A percentile compares a stretch with the other conserved stretches of the same genome.
Conservation (phyloP, 2,329 filamentous ascomycete genomes). For the Allantophomopsis cytisporea region DNA sequence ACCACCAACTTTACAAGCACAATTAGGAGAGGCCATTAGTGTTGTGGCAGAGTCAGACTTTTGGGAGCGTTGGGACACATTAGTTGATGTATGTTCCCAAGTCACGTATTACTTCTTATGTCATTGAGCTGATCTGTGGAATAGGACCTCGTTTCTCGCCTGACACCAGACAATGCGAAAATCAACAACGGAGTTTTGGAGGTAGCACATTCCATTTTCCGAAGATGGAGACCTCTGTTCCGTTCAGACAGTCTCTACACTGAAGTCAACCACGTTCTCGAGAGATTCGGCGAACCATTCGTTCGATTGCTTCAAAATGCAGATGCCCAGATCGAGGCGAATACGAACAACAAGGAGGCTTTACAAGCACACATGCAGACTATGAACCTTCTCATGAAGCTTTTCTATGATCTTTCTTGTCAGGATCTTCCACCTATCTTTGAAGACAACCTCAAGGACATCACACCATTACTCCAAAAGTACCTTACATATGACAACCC, state of each 20-base stretch:
- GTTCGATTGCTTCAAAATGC: slow-evolving; percentile 64
- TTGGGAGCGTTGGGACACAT: slow-evolving; percentile 90
- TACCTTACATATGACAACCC: slow-evolving; percentile 84
- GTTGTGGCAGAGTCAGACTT: slow-evolving; percentile 97
- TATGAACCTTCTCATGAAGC: slow-evolving; percentile 77
- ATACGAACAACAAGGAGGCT: slow-evolving; percentile 59
- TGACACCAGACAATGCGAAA: slow-evolving; percentile 68
- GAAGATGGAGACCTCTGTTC: slow-evolving; percentile 88
- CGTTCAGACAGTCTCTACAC: slow-evolving; percentile 84
- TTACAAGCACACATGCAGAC: slow-evolving; percentile 73
- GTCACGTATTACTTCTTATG: neutral
- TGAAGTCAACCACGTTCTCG: slow-evolving; percentile 92
- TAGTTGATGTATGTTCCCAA: slow-evolving; percentile 55
- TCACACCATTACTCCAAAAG: slow-evolving; percentile 75
- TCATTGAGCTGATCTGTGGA: neutral
- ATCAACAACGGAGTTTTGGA: slow-evolving; percentile 91
- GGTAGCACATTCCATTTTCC: slow-evolving; percentile 97
- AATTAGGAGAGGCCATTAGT: slow-evolving; percentile 93
- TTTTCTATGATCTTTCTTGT: slow-evolving; percentile 93
- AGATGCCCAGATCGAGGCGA: slow-evolving; percentile 59
- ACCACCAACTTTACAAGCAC: slow-evolving; percentile 75
- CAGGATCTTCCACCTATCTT: slow-evolving; percentile 93
- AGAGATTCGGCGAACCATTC: slow-evolving; percentile 73
- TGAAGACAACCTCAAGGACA: slow-evolving; percentile 70
- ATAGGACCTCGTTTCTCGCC: slow-evolving; percentile 74